These are phyloP conservation scores for Sparassis latifolia DNA, from an alignment of 1,284 basidiomycete species.

Conservation along the genomic window DNA sequence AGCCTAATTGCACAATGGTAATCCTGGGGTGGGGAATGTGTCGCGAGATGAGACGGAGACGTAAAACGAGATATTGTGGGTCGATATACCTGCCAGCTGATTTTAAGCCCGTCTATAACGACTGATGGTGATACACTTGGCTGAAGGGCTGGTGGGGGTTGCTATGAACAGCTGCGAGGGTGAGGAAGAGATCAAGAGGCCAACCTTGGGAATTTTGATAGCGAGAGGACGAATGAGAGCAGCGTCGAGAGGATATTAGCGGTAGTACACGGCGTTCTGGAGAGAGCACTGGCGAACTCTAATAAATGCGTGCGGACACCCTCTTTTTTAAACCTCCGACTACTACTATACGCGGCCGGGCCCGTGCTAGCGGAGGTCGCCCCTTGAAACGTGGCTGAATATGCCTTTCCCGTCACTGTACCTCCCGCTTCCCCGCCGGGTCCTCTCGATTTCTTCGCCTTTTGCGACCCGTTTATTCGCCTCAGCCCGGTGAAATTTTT, in stretches of 20 bases:
- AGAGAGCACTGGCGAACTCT: slow-evolving; percentile 33
- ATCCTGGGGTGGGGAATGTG: slow-evolving; percentile 34
- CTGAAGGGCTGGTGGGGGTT: too few species aligned
- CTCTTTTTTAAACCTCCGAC: slow-evolving; percentile 36
- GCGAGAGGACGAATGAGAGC: slow-evolving; percentile 23
- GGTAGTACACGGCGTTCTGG: slow-evolving; percentile 27
- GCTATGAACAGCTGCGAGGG: slow-evolving; percentile 32
- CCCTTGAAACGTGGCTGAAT: slow-evolving; percentile 18
- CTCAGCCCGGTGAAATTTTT: too few species aligned
- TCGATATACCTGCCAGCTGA: slow-evolving; percentile 55
- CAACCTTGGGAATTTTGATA: slow-evolving; percentile 27
- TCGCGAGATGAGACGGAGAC: slow-evolving; percentile 13
- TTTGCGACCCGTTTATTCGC: too few species aligned
- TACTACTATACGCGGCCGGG: slow-evolving; percentile 17
- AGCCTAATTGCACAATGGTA: slow-evolving; percentile 64
- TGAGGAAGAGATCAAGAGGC: slow-evolving; percentile 19
- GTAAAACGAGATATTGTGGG: slow-evolving; percentile 11
- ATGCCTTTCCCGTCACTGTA: slow-evolving; percentile 2
- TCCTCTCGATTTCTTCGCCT: not conserved
- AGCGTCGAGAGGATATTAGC: slow-evolving; percentile 36
- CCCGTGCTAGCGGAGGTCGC: slow-evolving; percentile 9
- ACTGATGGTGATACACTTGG: slow-evolving; percentile 66
- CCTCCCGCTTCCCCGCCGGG: too few species aligned
- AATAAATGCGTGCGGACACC: slow-evolving; percentile 46
- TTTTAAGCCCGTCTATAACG: slow-evolving; percentile 72